Conservation (phyloP, 1,284 basidiomycete genomes). For the Apiotrichum veenhuisii region DNA sequence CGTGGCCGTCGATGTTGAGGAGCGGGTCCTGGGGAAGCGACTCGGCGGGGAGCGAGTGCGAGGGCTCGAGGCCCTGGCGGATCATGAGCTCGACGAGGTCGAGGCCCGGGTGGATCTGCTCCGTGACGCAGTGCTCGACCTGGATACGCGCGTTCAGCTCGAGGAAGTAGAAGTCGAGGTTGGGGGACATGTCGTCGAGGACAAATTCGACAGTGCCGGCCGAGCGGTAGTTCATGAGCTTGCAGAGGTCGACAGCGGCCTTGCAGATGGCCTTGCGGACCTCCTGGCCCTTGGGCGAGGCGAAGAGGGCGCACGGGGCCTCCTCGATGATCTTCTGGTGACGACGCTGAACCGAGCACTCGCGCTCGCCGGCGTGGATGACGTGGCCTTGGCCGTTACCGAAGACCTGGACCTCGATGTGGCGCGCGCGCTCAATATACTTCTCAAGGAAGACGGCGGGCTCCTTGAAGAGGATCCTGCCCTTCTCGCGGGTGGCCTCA, state of each 20-base stretch:
- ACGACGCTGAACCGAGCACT: conserved; percentile 66
- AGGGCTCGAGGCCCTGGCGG: conserved; percentile 36
- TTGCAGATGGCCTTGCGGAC: conserved; percentile 55
- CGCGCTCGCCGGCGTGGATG: conserved; percentile 66
- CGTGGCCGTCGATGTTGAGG: conserved; percentile 38
- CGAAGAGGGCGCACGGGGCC: conserved; percentile 55
- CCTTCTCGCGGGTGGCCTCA: conserved; percentile 43
- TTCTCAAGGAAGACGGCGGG: conserved; percentile 61
- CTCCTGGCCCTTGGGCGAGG: conserved; percentile 29
- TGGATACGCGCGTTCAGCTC: conserved; percentile 72
- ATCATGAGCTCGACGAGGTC: conserved; percentile 66
- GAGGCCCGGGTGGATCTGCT: conserved; percentile 57
- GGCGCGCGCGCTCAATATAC: conserved; percentile 58
- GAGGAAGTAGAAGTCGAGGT: conserved; percentile 62
- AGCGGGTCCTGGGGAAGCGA: conserved; percentile 28
- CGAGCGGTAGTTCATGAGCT: conserved; percentile 58
- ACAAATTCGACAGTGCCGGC: conserved; percentile 68
- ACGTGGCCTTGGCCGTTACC: conserved; percentile 60
- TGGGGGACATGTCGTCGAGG: conserved; percentile 54
- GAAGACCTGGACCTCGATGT: conserved; percentile 69
- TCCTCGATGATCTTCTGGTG: conserved; percentile 75
- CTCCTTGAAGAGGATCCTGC: conserved; percentile 55
- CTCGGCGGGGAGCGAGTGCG: conserved; percentile 47
- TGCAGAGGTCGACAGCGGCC: conserved; percentile 57
- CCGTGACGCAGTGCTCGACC: conserved; percentile 69